Evolutionary conservation across 257 asterid genomes (phyloP).

Genomic region (Salvia splendens): DNA sequence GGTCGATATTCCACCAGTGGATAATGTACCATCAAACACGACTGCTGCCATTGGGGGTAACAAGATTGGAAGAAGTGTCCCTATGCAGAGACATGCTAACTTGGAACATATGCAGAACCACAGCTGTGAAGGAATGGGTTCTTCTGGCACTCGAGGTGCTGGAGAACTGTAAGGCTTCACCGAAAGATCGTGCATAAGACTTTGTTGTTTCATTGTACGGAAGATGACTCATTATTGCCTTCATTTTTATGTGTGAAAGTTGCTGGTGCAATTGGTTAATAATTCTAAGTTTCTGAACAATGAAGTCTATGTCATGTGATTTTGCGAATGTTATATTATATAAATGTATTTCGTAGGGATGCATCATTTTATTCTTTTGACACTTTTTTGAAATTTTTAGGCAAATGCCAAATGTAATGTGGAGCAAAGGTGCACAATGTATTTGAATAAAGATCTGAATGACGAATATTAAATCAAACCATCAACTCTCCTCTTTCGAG

Average conservation of each 20-base stretch:
- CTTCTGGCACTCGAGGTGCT: conserved; percentile 39
- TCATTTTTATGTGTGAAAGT: background rate
- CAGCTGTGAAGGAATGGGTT: conserved; percentile 36
- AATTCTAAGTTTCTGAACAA: background rate
- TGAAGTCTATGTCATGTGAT: background rate
- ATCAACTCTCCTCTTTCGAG: too few species aligned
- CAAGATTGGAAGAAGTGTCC: conserved; percentile 56
- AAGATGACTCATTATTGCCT: background rate
- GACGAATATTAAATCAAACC: too few species aligned
- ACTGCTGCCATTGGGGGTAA: conserved; percentile 39
- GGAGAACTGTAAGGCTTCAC: background rate
- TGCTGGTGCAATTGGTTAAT: background rate
- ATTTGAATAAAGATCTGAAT: too few species aligned
- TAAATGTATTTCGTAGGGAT: background rate
- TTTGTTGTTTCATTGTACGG: background rate
- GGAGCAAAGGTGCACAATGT: too few species aligned
- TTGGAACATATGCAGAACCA: conserved; percentile 80
- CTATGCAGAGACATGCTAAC: conserved; percentile 76
- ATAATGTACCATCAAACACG: conserved; percentile 41
- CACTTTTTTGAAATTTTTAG: too few species aligned
- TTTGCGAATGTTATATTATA: background rate
- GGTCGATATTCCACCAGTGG: conserved; percentile 43
- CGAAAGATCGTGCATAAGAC: background rate
- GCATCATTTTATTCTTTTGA: too few species aligned
- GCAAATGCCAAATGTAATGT: too few species aligned